Evolutionary conservation across 2,329 filamentous ascomycete genomes (phyloP).

Genomic region (Basipetospora sp.): DNA sequence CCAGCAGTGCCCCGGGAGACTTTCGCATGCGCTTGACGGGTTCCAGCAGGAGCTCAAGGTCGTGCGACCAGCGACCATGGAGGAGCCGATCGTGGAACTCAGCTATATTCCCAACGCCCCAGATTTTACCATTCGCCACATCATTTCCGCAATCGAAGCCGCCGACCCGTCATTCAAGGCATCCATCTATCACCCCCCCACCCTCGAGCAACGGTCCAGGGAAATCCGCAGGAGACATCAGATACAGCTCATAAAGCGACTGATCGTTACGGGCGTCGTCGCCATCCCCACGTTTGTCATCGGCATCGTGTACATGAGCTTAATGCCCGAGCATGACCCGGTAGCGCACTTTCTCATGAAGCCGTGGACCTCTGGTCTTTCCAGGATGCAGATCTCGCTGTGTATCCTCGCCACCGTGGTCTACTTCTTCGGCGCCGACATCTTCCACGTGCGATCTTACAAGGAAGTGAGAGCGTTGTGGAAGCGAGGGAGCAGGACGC

Average conservation of each 20-base stretch:
- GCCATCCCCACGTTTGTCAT: slow-evolving; percentile 75
- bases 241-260: slow-evolving; percentile 51
- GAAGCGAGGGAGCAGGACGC: slow-evolving; percentile 58
- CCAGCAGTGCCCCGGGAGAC: slow-evolving; percentile 49
- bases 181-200: slow-evolving; percentile 64
- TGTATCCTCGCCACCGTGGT: slow-evolving; percentile 73
- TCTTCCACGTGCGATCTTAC: slow-evolving; percentile 65
- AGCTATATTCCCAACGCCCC: slow-evolving; percentile 56
- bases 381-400: slow-evolving; percentile 62
- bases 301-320: slow-evolving; percentile 80
- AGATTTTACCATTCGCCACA: slow-evolving; percentile 57
- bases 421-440: slow-evolving; percentile 72
- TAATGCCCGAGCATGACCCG: slow-evolving; percentile 46
- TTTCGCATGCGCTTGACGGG: slow-evolving; percentile 37
- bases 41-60: slow-evolving; percentile 39
- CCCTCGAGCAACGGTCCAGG: slow-evolving; percentile 67
- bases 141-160: slow-evolving; percentile 52
- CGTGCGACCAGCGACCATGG: slow-evolving; percentile 37
- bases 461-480: slow-evolving; percentile 69
- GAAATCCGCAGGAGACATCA: slow-evolving; percentile 58
- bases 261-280: slow-evolving; percentile 51
- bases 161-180: slow-evolving; percentile 52
- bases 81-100: slow-evolving; percentile 54
- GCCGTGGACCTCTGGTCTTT: slow-evolving; percentile 57
- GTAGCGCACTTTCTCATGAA: slow-evolving; percentile 53